Percentiles rank a stretch among this genome's conserved stretches.
Evolutionary conservation across 1,284 basidiomycete genomes (phyloP).

Genomic region (Malassezia sp.): DNA sequence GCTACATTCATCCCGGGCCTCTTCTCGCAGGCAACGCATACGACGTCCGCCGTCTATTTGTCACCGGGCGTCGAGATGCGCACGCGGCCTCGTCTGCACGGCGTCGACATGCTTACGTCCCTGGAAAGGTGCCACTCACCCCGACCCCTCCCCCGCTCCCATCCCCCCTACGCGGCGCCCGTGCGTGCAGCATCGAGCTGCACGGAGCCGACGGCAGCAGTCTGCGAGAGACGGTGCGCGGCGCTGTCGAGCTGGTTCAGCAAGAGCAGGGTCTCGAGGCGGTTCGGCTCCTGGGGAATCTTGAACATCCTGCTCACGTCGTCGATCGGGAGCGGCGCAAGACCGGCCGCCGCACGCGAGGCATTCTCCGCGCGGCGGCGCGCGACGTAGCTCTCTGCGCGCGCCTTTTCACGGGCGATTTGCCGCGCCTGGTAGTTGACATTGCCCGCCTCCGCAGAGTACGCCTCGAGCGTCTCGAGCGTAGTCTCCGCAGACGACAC

Average conservation of each 20-base stretch:
- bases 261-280: constrained; percentile 68
- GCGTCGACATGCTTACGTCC: too few species aligned
- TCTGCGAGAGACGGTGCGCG: constrained; percentile 45
- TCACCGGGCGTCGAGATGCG: too few species aligned
- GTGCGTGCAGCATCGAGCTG: constrained; percentile 41
- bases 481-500: constrained; percentile 42
- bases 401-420: constrained; percentile 73
- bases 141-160: not conserved
- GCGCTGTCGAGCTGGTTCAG: constrained; percentile 47
- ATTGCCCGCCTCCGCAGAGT: constrained; percentile 54
- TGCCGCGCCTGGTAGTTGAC: constrained; percentile 82
- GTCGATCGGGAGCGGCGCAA: constrained; percentile 60
- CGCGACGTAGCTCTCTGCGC: constrained; percentile 58
- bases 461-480: constrained; percentile 41
- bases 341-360: constrained; percentile 66
- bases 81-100: too few species aligned
- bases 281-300: constrained; percentile 75
- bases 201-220: constrained; percentile 51
- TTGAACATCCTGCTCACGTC: constrained; percentile 54
- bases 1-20: too few species aligned
- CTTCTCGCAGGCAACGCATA: too few species aligned
- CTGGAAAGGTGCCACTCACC: too few species aligned
- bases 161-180: constrained; percentile 18
- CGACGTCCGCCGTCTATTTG: too few species aligned
- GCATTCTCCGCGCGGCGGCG: constrained; percentile 70